Base-by-base conservation (phyloP, 2,329 filamentous ascomycete genomes). In the Sclerotinia sclerotiorum region DNA sequence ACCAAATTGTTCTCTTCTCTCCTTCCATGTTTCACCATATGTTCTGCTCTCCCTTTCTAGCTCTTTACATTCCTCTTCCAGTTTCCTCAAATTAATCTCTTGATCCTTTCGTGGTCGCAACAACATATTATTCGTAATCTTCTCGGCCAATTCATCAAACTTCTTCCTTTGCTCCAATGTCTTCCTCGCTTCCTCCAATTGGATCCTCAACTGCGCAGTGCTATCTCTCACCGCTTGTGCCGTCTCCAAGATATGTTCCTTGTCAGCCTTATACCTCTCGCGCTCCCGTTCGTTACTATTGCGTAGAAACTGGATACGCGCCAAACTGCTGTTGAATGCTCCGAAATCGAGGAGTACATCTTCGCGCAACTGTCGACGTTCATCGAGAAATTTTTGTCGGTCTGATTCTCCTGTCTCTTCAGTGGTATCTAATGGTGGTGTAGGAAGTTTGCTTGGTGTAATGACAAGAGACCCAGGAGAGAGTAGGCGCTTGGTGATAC, bases 341-440 rank as follows among this genome's bases (percentile, higher is more conserved):
- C 91, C 90, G 75, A 97, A 95, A 79, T 98, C 94, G 72, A 97
- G 87, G 8, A 90, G 88, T 54, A 96, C 85, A 78, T 97, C 93
- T 77, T 96, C 90, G 70, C 88, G 89, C 75, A 96, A 90, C 76
- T 88, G 85, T n/a, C 84, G 81, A 70, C 89, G 84, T 73, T 87
- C 84, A 71, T 85, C 82, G 10, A 81, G 79, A 73, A 79, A 80
- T 72, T 82, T 84, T 70, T 86, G 81, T 56, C 79, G 81, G 69
- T 84, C 80, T 39, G 79, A 77, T 24, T 82, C 82, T 54, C 73
- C 71, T 24, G 78, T 77, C 68, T 82, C 78, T 39, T 74, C 71
- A n/a, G 75, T 74, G 49, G 71, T 73, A 54, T 92, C 89, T 6
- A 89, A 88, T 3, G 90, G 89, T 60, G 90, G 90, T 2, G 90